Evolutionary conservation across 192 early-diverging fungal species (phyloP), one percentile per base, ranked within the genome.

Genomic region (Chytriomyces confervae): DNA sequence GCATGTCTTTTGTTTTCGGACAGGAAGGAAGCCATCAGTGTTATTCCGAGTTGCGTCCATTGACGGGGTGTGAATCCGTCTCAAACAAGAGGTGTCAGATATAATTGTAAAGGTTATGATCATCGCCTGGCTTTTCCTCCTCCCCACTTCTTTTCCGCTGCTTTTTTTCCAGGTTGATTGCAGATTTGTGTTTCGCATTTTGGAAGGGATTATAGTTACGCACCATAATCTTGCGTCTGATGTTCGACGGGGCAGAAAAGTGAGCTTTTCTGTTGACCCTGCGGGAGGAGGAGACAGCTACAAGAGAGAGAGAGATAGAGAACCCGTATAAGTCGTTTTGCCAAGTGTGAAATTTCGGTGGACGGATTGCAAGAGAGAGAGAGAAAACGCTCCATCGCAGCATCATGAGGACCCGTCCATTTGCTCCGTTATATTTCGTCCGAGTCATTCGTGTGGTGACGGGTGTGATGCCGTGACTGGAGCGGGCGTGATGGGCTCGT

Each of bases 211-310:
- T 36, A 36, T 36, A 36, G 5, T 13, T 29, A 62, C 72, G 61
- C 16, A 74, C 72, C 96, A 99, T 96, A 87, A 99, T 96, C 89
- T 92, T 94, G 85, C 95, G 91, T 80, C 97, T 93, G 84, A 93
- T 87, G 88, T 91, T 87, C 76, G 96, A 97, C 66, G 97, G 94
- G 75, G 97, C 98, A 78, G 94, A 86, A 91, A 99, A 98, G 93
- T 99, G 98, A 80, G 97, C 97, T 92, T 96, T 96, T 87, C 96
- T 92, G 88, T 88, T 89, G 91, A 96, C 96, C 87, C 96, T 89
- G 86, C 92, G 84, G 80, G 69, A 72, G n/a, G 77, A 79, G 27
- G 77, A 79, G 36, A 79, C 77, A 62, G 69, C 77, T 79, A 36
- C 36, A 36, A 36, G 0, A 36, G 36, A 36, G 36, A 36, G 0